Evolutionary conservation across 2,329 filamentous ascomycete species (phyloP), one percentile per base, ranked within the genome.

Genomic region (Ophiostoma ulmi): DNA sequence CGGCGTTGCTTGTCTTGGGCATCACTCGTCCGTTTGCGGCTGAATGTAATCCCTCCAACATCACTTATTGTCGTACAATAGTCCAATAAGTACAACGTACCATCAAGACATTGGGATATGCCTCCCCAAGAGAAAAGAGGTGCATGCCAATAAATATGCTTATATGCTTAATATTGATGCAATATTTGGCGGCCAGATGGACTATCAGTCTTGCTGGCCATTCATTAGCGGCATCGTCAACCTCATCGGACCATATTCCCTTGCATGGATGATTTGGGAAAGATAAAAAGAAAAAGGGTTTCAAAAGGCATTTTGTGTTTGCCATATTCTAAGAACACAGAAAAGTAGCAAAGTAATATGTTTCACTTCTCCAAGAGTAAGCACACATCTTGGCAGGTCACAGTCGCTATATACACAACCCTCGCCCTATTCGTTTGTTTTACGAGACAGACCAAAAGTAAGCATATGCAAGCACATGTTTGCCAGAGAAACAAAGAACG

Each of bases 11-110:
- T 67, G 39, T n/a, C n/a, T 61, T 5, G 52, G 36, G 39, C 58
- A 69, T 36, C 39, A 36, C 36, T 64, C 31, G 41, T 39, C 63
- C 41, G 36, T 39, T 67, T 70, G 69, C 41, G 63, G 63, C 44
- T 58, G 69, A 61, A n/a, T 31, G 20, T 4, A 35, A n/a, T 14
- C 38, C 44, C 68, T 55, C 44, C 68, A 52, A 64, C 68, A 44
- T 39, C 31, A 38, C 36, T n/a, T 55, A 39, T 39, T 31, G 44
- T 14, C 55, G 26, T 61, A 63, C 58, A 36, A 63, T 63, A 20
- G 58, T 10, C 58, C 58, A 63, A 35, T 63, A 26, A 20, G 26
- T 26, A 35, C n/a, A 26, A 3, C 22, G 52, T 35, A 22, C 11
- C 44, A 52, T 52, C 14, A 17, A 52, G 44, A 52, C 13, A n/a